Base-by-base conservation (phyloP, 805 yeast species). In the Danielozyma ontarioensis region DNA sequence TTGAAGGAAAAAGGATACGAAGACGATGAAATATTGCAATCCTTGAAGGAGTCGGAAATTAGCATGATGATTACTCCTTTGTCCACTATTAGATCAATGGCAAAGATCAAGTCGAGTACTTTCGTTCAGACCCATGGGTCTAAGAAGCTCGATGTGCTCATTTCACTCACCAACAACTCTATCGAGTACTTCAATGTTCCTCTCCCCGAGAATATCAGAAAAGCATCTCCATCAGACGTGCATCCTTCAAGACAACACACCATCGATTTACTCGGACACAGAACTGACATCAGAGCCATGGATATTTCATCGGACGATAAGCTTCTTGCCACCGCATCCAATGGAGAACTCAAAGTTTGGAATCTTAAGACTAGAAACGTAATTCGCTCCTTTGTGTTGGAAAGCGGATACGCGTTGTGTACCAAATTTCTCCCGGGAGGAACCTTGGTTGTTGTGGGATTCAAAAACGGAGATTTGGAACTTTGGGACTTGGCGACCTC, bases 371-470 rank as follows among this genome's bases (percentile, higher is more conserved):
- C 90, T 1, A 68, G 64, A 13, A 74, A 78, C 40, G 90, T 96
- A 46, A 70, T 93, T 31, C 72, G 98, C 51, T 83, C 95, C 0
- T 83, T 93, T 51, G 44, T 34, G 15, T 46, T 64, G 29, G 89
- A 81, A 23, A 76, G 94, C 43, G 97, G 96, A 2, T 87, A 90
- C 55, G 85, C 95, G 1, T 65, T 93, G 32, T 73, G 86, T 39
- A 71, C 84, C 39, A 74, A 77, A 48, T 88, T 93, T 48, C 66
- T 93, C 34, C 97, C 97, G 1, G 97, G 97, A 42, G 96, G 95
- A 35, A 69, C 88, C 1, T 66, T 93, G 39, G 79, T 90, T 19
- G 85, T 86, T 12, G 76, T 86, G 5, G 97, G 97, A 26, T 87
- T 93, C 39, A 87, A 88, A 54, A 76, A 77, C 39, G 99, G 99